Evolutionary conservation across 2,329 filamentous ascomycete genomes (phyloP).

Genomic region (Aspergillus spinulosporus): DNA sequence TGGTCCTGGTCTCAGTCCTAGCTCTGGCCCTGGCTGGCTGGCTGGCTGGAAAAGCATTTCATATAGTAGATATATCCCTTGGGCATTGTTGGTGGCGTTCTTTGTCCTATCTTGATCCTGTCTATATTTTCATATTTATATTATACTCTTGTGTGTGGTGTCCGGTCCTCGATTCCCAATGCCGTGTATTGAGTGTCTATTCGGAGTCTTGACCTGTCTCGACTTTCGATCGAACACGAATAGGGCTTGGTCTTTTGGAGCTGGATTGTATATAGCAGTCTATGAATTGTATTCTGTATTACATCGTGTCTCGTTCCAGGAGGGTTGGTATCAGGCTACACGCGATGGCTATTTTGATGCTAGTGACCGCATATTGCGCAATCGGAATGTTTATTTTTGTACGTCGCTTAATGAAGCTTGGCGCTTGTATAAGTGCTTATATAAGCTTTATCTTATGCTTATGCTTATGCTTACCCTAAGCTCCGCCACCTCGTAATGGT

Average conservation of each 20-base stretch:
- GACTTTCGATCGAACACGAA: too few species aligned
- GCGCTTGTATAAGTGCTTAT: not conserved
- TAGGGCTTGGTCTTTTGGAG: too few species aligned
- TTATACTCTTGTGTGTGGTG: not conserved
- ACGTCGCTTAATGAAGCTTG: not conserved
- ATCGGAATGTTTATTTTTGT: not conserved
- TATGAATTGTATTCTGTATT: too few species aligned
- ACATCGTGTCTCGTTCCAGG: too few species aligned
- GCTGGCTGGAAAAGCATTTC: slow-evolving; percentile 4
- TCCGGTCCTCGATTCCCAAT: too few species aligned
- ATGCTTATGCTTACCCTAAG: slow-evolving; percentile 3
- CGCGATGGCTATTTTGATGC: too few species aligned
- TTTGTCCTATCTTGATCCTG: slow-evolving; percentile 19
- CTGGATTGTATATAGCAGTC: too few species aligned
- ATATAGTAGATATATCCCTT: slow-evolving; percentile 22
- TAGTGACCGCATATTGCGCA: not conserved
- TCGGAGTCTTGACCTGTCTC: too few species aligned
- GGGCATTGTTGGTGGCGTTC: slow-evolving; percentile 23
- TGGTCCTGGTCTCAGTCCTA: not conserved
- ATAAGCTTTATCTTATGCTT: not conserved
- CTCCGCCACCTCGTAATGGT: not conserved
- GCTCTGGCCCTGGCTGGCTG: not conserved
- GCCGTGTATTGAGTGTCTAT: too few species aligned
- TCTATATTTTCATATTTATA: slow-evolving; percentile 3
- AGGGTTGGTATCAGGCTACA: too few species aligned